Percentiles rank a stretch among this genome's conserved stretches.
Evolutionary conservation across 2,329 filamentous ascomycete species (phyloP).

Genomic region (Neofusicoccum umdonicola): DNA sequence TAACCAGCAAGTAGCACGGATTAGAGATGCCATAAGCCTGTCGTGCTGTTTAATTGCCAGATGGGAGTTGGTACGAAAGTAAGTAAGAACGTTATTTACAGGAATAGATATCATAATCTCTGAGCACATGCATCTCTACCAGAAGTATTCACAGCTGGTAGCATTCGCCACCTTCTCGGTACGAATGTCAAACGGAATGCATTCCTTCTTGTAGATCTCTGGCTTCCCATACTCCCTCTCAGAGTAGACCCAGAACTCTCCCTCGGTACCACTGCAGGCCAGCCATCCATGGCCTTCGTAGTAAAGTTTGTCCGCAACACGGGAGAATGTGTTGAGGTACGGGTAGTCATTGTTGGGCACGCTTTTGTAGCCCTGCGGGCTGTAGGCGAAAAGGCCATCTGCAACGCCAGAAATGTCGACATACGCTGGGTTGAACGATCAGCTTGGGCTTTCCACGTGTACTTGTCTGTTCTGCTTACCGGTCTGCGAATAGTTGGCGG

Average conservation of each 20-base stretch:
- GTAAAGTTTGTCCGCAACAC: background rate
- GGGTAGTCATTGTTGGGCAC: background rate
- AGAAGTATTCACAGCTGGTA: background rate
- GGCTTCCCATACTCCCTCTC: background rate
- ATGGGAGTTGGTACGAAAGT: too few species aligned
- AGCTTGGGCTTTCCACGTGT: background rate
- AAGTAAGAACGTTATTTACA: too few species aligned
- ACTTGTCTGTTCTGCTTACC: background rate
- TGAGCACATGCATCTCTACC: background rate
- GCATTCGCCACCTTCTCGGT: background rate
- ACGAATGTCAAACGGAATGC: background rate
- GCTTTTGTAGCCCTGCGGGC: background rate
- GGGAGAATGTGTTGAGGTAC: background rate
- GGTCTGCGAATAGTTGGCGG: background rate
- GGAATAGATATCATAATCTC: too few species aligned
- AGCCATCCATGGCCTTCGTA: background rate
- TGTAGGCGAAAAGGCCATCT: background rate
- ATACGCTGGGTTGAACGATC: background rate
- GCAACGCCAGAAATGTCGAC: background rate
- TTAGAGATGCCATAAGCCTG: too few species aligned
- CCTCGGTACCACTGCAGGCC: background rate
- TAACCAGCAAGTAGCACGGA: too few species aligned
- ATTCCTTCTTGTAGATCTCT: background rate
- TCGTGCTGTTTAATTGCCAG: too few species aligned
- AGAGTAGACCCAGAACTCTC: background rate